These are phyloP conservation scores for Chaetoceros muelleri DNA, from an alignment of 108 stramenopile genomes.

Conservation along the genomic window DNA sequence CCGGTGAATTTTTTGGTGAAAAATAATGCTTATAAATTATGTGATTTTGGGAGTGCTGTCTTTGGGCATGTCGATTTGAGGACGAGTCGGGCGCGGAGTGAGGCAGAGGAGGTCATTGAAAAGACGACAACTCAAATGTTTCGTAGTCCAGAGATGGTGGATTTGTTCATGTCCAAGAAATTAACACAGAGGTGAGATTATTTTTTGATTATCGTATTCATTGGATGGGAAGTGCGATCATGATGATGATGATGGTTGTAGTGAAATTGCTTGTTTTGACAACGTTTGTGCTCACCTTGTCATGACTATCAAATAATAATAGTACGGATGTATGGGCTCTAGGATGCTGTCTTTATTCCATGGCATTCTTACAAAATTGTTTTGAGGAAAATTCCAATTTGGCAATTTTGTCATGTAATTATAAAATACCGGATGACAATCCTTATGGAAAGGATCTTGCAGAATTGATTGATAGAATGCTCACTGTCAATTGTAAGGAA, in stretches of 20 bases:
- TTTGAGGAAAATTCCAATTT: slow-evolving; percentile 90
- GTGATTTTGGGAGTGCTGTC: slow-evolving; percentile 88
- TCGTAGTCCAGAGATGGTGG: slow-evolving; percentile 94
- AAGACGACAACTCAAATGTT: slow-evolving; percentile 96
- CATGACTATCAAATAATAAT: too few species aligned
- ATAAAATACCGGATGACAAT: slow-evolving; percentile 77
- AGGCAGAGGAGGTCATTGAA: slow-evolving; percentile 82
- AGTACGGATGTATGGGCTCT: slow-evolving; percentile 93
- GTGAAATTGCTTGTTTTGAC: background rate
- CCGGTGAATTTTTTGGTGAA: slow-evolving; percentile 95
- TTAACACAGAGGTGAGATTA: slow-evolving; percentile 65
- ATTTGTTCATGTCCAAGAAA: slow-evolving; percentile 80
- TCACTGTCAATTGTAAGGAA: slow-evolving; percentile 63
- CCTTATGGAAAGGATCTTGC: slow-evolving; percentile 66
- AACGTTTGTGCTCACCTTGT: background rate
- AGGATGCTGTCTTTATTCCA: slow-evolving; percentile 83
- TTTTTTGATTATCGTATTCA: background rate
- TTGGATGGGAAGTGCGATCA: too few species aligned
- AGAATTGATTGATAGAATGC: slow-evolving; percentile 80
- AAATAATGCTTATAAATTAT: slow-evolving; percentile 79
- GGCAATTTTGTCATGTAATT: slow-evolving; percentile 80
- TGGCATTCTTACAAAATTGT: slow-evolving; percentile 79
- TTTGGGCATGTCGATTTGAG: slow-evolving; percentile 78
- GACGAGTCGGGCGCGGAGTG: slow-evolving; percentile 44
- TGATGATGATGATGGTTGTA: slow-evolving; percentile 4